Percentiles rank a stretch among this genome's conserved stretches.
Conservation (phyloP, 805 yeast species). For the Wickerhamomyces mucosus region DNA sequence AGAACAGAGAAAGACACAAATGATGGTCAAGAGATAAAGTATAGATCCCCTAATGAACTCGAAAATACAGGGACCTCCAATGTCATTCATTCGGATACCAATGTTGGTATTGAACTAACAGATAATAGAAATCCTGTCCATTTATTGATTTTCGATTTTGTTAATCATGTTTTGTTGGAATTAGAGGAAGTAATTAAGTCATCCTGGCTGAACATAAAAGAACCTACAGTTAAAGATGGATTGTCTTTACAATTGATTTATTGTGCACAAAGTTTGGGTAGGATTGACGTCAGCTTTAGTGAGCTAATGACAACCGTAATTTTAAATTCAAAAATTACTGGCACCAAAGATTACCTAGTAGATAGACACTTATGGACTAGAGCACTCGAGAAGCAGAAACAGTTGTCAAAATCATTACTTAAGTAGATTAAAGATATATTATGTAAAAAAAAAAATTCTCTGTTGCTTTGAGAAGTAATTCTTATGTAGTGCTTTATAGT, state of each 20-base stretch:
- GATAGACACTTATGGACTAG: conserved; percentile 32
- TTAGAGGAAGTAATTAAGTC: conserved; percentile 23
- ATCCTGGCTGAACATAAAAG: conserved; percentile 26
- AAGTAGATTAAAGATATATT: neutral
- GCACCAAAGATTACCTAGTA: conserved; percentile 11
- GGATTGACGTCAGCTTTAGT: conserved; percentile 66
- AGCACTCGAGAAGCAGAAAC: conserved; percentile 35
- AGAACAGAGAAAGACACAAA: conserved; percentile 11
- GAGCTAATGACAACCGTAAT: conserved; percentile 35
- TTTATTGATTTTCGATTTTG: conserved; percentile 28
- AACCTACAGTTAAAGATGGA: conserved; percentile 44
- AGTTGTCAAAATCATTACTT: conserved; percentile 4
- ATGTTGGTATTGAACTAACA: no score
- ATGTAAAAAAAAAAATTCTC: no score
- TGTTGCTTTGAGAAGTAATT: no score
- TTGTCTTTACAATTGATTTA: conserved; percentile 63
- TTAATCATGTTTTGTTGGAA: conserved; percentile 23
- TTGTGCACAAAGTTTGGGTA: conserved; percentile 76
- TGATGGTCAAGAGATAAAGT: conserved; percentile 20
- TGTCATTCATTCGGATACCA: no score
- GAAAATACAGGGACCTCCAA: no score
- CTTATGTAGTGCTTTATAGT: neutral
- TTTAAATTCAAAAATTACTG: conserved; percentile 10
- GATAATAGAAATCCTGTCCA: no score
- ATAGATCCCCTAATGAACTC: no score